Evolutionary conservation across 495 filamentous ascomycete species (phyloP), one percentile per base, ranked within the genome.

Genomic region (Xylaria intraflava): DNA sequence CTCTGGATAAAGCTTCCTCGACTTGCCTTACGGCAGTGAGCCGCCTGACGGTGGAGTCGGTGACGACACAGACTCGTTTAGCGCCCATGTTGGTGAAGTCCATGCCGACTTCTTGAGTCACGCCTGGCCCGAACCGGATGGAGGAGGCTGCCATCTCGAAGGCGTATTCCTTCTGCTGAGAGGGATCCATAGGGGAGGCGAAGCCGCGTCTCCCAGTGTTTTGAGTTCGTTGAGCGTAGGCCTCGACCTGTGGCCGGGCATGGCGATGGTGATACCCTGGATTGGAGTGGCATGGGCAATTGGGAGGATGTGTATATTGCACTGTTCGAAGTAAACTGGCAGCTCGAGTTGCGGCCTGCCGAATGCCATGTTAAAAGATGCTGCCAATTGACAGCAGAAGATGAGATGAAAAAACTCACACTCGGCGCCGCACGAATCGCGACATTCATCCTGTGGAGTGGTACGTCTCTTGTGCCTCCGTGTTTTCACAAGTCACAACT

Each of bases 41-140:
- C 62, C 86, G 81, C 59, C 76, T 69, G 8, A 98, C 88, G 31
- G 79, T 95, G 42, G 67, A 65, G 65, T 98, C 93, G 43, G 93
- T 97, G 17, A 98, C 90, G 20, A 98, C 83, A 63, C 88, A 87
- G 31, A 98, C 91, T 27, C 83, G 82, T 72, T 88, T 88, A 2
- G 84, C 81, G 14, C 85, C 84, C 79, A 98, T 81, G 65, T 97
- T 98, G 70, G 81, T 81, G 61, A 98, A 85, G 69, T 98, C 93
- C 93, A 98, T 98, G 55, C 93, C 93, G n/a, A 97, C 90, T 70
- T 98, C 93, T 67, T 87, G 85, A 12, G 93, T 98, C n/a, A 83
- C 84, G 3, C 93, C 93, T 0, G 88, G 87, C 0, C 93, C 93
- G 61, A 96, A 98, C 14, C 94, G 85, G 64, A 98, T 95, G 39